Evolutionary conservation across 176 grass and related monocot species (phyloP).

Genomic region (Carex kokanica): DNA sequence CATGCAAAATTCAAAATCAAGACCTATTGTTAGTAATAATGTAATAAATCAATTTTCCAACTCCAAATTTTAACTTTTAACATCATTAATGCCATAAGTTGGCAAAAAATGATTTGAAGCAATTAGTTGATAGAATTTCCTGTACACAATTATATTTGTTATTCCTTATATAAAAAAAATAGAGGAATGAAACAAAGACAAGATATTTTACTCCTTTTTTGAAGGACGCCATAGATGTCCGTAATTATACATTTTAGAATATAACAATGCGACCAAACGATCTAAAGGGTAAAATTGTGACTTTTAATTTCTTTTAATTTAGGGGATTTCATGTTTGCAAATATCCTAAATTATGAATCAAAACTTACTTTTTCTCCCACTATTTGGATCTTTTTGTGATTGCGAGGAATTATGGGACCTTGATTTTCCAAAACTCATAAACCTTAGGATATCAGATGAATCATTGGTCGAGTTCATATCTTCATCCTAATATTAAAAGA

Average conservation of each 20-base stretch:
- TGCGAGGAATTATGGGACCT: conserved; percentile 36
- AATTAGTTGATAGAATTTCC: background rate
- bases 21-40: background rate
- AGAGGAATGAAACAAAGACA: background rate
- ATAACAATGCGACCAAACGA: background rate
- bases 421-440: conserved; percentile 48
- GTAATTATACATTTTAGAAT: background rate
- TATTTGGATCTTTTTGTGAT: conserved; percentile 35
- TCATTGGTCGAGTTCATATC: conserved; percentile 40
- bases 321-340: background rate
- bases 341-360: background rate
- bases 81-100: background rate
- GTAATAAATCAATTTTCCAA: background rate
- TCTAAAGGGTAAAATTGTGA: background rate
- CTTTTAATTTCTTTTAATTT: background rate
- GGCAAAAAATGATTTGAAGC: background rate
- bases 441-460: conserved; percentile 42
- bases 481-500: conserved; percentile 52
- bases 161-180: background rate
- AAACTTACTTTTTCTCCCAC: conserved; percentile 57
- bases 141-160: background rate
- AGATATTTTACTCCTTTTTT: background rate
- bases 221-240: background rate
- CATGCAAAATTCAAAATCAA: background rate
- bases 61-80: background rate